Evolutionary conservation across 2,329 filamentous ascomycete species (phyloP), one percentile per base, ranked within the genome.

Genomic region (Trichoderma sp.): DNA sequence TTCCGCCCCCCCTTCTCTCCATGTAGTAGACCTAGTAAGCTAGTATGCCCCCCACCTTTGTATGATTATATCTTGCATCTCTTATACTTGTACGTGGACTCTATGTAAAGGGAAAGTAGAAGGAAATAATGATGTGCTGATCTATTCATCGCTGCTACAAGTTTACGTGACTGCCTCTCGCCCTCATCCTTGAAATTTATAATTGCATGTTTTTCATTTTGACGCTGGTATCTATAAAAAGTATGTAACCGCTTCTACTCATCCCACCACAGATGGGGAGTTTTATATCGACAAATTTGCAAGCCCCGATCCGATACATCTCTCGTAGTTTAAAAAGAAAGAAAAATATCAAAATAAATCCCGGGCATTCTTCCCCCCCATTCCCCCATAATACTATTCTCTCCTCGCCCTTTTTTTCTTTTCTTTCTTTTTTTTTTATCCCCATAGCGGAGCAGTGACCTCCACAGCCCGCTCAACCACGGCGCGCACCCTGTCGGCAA

Each of bases 401-500:
- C 13, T 42, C 15, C 39, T 37, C 35, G 9, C 48, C 34, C 34
- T 10, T 35, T 35, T 35, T 10, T 35, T 35, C 34, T n/a, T n/a
- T n/a, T n/a, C n/a, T n/a, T n/a, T n/a, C n/a, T n/a, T n/a, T n/a
- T n/a, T n/a, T n/a, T n/a, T 32, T 54, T 19, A 86, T 32, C 80
- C 83, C 87, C 87, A 90, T 15, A 95, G 83, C 54, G 91, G 91
- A 56, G 92, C 91, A 15, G 94, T 92, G 29, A 93, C 92, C 82
- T 97, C 94, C 3, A 94, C 90, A 0, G 92, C 94, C 72, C 93
- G 86, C 78, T 98, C 94, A 12, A 97, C 92, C 9, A 99, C 93
- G 1, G 92, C 93, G 73, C 91, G 87, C 5, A 99, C 92, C 68
- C 95, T 85, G 78, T 97, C 94, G 56, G 89, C 89, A 75, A 97